These are phyloP conservation scores for Persicaria maculosa DNA, from an alignment of 148 eudicot species.

Conservation along the genomic window DNA sequence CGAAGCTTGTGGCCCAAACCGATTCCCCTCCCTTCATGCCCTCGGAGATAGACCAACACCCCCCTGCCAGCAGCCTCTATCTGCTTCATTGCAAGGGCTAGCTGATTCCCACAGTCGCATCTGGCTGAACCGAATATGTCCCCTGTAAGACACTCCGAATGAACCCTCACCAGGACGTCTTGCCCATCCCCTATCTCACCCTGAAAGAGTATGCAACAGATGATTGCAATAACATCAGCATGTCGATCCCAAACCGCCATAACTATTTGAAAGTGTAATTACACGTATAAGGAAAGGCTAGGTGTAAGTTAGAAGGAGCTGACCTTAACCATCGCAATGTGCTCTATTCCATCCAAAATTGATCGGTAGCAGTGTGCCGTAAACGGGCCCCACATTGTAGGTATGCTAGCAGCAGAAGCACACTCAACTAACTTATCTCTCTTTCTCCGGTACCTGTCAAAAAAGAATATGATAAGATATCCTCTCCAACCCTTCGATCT, in stretches of 20 bases:
- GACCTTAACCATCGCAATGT: conserved; percentile 78
- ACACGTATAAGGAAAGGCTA: not conserved
- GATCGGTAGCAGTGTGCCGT: conserved; percentile 51
- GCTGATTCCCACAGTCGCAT: conserved; percentile 66
- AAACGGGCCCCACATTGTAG: conserved; percentile 66
- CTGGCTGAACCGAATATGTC: conserved; percentile 67
- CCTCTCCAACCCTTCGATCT: not conserved
- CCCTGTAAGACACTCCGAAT: conserved; percentile 69
- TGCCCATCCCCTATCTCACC: conserved; percentile 13
- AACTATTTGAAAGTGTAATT: too few species aligned
- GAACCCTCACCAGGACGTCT: conserved; percentile 21
- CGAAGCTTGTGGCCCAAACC: conserved; percentile 73
- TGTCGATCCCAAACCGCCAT: too few species aligned
- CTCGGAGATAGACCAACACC: conserved; percentile 56
- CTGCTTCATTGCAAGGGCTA: conserved; percentile 58
- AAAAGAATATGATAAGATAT: not conserved
- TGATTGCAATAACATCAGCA: not conserved
- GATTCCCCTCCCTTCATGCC: conserved; percentile 76
- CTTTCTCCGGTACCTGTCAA: conserved; percentile 56
- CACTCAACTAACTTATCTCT: conserved; percentile 45
- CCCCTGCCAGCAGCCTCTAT: conserved; percentile 65
- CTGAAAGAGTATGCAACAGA: not conserved
- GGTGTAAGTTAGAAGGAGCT: not conserved
- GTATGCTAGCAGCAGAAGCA: conserved; percentile 58
- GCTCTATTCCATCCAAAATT: conserved; percentile 63